Evolutionary conservation across 2,329 filamentous ascomycete genomes (phyloP).

Genomic region (Hypoxylon sp.): DNA sequence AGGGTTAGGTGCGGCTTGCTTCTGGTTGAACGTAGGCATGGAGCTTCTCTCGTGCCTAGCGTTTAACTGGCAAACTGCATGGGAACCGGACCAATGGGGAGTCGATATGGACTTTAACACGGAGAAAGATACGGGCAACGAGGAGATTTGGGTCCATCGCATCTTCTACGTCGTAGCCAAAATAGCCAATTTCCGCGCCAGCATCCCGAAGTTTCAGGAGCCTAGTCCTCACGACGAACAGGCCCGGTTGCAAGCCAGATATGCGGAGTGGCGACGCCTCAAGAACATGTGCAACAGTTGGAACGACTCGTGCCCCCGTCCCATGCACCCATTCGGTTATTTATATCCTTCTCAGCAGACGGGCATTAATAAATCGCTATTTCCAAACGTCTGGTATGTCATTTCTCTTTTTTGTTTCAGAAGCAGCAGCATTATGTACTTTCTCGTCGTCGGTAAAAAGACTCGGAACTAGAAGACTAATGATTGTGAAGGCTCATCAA

Average conservation of each 20-base stretch:
- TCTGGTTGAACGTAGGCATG: constrained; percentile 94
- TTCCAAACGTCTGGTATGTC: constrained; percentile 87
- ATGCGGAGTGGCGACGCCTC: constrained; percentile 84
- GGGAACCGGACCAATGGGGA: constrained; percentile 93
- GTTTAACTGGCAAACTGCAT: constrained; percentile 88
- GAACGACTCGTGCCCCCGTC: constrained; percentile 82
- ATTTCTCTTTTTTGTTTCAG: background rate
- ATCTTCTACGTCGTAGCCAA: constrained; percentile 92
- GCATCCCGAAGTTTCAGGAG: constrained; percentile 73
- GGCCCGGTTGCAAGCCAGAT: constrained; percentile 73
- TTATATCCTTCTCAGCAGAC: constrained; percentile 75
- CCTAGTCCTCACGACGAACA: constrained; percentile 74
- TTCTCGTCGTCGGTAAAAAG: background rate
- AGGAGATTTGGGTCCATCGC: constrained; percentile 89
- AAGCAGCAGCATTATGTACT: background rate
- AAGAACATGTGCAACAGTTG: constrained; percentile 87
- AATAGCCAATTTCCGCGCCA: constrained; percentile 86
- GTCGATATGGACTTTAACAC: constrained; percentile 79
- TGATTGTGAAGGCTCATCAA: constrained; percentile 78
- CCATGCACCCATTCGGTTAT: constrained; percentile 90
- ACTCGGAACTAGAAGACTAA: constrained; percentile 13
- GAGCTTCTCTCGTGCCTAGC: constrained; percentile 91
- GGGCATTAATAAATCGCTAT: constrained; percentile 72
- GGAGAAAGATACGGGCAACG: constrained; percentile 65
- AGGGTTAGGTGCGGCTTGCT: constrained; percentile 88